Percentiles rank a stretch among this genome's conserved stretches.
Conservation (phyloP, 2,329 filamentous ascomycete genomes). For the Metarhizium sp. region DNA sequence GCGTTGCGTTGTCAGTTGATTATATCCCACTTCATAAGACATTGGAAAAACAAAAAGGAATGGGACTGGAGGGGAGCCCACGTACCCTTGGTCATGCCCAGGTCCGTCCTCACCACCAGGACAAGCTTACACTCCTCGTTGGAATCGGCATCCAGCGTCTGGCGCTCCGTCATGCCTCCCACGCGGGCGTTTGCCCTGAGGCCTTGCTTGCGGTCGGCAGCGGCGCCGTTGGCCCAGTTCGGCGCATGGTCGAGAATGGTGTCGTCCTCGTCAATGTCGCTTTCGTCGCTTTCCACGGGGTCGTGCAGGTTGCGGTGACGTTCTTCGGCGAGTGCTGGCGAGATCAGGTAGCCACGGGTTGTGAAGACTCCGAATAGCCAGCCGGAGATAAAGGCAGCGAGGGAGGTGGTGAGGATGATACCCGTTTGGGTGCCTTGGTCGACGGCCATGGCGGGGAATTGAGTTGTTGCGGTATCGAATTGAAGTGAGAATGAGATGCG, state of each 20-base stretch:
- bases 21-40: too few relatives aligned
- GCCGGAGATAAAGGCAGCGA: slow-evolving; percentile 65
- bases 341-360: slow-evolving; percentile 48
- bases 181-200: slow-evolving; percentile 23
- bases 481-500: too few relatives aligned
- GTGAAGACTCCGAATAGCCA: slow-evolving; percentile 76
- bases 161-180: slow-evolving; percentile 12
- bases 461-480: neutral
- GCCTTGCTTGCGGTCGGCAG: slow-evolving; percentile 50
- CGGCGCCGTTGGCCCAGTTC: slow-evolving; percentile 55
- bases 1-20: neutral
- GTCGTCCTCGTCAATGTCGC: slow-evolving; percentile 54
- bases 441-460: slow-evolving; percentile 3
- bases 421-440: slow-evolving; percentile 32
- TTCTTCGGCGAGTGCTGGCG: slow-evolving; percentile 46
- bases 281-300: slow-evolving; percentile 59
- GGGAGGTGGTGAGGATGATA: slow-evolving; percentile 62
- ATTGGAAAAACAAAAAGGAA: too few relatives aligned
- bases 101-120: slow-evolving; percentile 81
- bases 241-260: slow-evolving; percentile 54
- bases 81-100: slow-evolving; percentile 95
- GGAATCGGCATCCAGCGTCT: slow-evolving; percentile 15
- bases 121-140: slow-evolving; percentile 90
- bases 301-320: slow-evolving; percentile 46
- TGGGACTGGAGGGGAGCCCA: neutral